These are phyloP conservation scores for Bipolaris victoriae DNA, from an alignment of 2,329 filamentous ascomycete species.

Conservation along the genomic window DNA sequence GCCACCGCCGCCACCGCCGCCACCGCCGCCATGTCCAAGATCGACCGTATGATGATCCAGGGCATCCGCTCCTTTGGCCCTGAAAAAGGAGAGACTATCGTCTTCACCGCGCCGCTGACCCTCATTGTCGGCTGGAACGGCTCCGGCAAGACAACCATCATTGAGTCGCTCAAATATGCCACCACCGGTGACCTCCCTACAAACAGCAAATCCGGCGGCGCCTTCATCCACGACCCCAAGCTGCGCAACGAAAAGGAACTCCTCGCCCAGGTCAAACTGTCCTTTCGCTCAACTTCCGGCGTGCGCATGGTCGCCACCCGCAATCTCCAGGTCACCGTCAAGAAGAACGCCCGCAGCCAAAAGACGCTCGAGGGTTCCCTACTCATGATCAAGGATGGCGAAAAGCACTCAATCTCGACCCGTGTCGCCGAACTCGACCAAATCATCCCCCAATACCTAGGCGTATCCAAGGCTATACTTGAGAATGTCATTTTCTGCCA, in stretches of 20 bases:
- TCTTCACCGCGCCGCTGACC: conserved; percentile 89
- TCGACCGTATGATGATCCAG: conserved; percentile 86
- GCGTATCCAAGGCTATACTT: conserved; percentile 86
- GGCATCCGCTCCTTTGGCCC: conserved; percentile 88
- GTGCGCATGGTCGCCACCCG: conserved; percentile 82
- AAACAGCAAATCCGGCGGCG: conserved; percentile 83
- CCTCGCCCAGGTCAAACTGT: conserved; percentile 87
- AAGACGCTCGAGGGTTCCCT: conserved; percentile 87
- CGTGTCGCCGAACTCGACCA: conserved; percentile 81
- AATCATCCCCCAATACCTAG: conserved; percentile 83
- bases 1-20: conserved; percentile 9
- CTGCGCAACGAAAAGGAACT: conserved; percentile 87
- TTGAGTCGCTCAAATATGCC: conserved; percentile 97
- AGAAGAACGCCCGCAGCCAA: conserved; percentile 75
- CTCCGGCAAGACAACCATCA: conserved; percentile 98
- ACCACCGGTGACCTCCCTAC: conserved; percentile 93
- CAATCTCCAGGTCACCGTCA: conserved; percentile 83
- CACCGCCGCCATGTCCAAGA: conserved; percentile 59
- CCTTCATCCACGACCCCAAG: conserved; percentile 98
- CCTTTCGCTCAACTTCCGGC: conserved; percentile 79
- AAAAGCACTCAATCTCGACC: conserved; percentile 78
- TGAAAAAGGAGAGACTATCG: conserved; percentile 74
- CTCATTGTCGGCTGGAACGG: conserved; percentile 97
- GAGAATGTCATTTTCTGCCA: conserved; percentile 98
- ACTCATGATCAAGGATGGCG: conserved; percentile 76